A percentile compares a stretch with the other conserved stretches of the same genome.
These are phyloP conservation scores for Neurospora cerealis DNA, from an alignment of 495 filamentous ascomycete species.

Conservation along the genomic window DNA sequence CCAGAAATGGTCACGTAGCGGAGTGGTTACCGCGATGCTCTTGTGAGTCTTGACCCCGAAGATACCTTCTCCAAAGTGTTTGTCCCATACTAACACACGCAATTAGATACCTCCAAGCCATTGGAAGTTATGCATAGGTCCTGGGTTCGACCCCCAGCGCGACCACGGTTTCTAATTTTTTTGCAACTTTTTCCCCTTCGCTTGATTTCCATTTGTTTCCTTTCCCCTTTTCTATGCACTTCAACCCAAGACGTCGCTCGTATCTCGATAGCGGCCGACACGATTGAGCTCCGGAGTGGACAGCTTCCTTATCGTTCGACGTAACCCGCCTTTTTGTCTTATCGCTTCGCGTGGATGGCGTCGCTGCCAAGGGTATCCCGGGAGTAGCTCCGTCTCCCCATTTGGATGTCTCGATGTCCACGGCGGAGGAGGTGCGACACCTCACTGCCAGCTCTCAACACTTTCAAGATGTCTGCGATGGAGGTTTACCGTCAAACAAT, in stretches of 20 bases:
- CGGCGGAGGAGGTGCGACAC: not conserved
- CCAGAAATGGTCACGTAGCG: not conserved
- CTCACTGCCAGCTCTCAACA: not conserved
- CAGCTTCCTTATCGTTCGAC: not conserved
- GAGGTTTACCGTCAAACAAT: not conserved
- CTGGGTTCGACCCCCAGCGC: not conserved
- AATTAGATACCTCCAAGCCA: not conserved
- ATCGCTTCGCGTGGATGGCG: not conserved
- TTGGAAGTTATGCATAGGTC: not conserved
- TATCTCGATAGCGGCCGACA: not conserved
- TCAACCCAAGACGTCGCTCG: not conserved
- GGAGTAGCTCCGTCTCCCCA: not conserved
- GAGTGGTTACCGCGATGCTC: not conserved
- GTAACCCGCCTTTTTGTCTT: not conserved
- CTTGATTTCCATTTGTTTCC: not conserved
- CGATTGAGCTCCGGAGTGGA: not conserved
- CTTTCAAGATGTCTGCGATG: not conserved
- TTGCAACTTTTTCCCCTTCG: not conserved
- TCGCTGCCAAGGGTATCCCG: not conserved
- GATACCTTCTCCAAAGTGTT: not conserved
- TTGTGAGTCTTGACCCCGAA: not conserved
- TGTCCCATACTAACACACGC: slow-evolving; percentile 1
- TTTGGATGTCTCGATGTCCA: not conserved
- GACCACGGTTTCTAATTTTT: not conserved
- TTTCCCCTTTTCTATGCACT: not conserved